Evolutionary conservation across 164 flowering plant genomes (phyloP).

Genomic region (Pachysandra terminalis): DNA sequence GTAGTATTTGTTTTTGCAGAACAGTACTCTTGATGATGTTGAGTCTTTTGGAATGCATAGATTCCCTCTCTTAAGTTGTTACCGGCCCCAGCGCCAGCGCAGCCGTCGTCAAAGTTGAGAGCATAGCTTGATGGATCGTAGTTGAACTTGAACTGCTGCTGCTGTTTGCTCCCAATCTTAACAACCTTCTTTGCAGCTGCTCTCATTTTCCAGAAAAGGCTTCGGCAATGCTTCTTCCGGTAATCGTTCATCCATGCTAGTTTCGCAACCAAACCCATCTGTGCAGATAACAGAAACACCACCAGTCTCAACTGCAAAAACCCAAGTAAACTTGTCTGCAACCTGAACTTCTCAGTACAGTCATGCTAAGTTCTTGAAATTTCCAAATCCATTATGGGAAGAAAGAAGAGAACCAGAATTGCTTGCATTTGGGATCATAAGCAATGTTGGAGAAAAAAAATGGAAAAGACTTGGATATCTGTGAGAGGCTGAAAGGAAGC

Average conservation of each 20-base stretch:
- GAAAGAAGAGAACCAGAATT: too few species aligned
- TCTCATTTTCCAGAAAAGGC: constrained; percentile 52
- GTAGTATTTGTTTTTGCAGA: constrained; percentile 5
- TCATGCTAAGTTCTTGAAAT: neutral
- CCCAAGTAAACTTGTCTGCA: neutral
- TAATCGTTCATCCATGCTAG: constrained; percentile 32
- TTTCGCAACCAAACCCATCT: constrained; percentile 30
- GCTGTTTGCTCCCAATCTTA: constrained; percentile 31
- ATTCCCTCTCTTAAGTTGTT: constrained; percentile 14
- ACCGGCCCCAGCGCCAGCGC: too few species aligned
- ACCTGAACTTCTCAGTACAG: too few species aligned
- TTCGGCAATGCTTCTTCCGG: constrained; percentile 50
- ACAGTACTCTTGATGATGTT: constrained; percentile 8
- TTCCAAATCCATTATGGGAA: too few species aligned
- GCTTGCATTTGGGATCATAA: too few species aligned
- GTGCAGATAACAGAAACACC: too few species aligned
- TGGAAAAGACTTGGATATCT: too few species aligned
- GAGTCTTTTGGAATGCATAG: constrained; percentile 9
- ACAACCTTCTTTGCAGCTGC: constrained; percentile 51
- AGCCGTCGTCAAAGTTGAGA: constrained; percentile 74
- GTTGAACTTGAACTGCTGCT: constrained; percentile 49
- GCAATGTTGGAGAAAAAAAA: too few species aligned
- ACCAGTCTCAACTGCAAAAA: neutral
- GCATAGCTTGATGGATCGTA: constrained; percentile 88
- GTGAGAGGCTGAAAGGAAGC: neutral